Conservation (phyloP, 106 monocot species). For the Triglochin maritima region DNA sequence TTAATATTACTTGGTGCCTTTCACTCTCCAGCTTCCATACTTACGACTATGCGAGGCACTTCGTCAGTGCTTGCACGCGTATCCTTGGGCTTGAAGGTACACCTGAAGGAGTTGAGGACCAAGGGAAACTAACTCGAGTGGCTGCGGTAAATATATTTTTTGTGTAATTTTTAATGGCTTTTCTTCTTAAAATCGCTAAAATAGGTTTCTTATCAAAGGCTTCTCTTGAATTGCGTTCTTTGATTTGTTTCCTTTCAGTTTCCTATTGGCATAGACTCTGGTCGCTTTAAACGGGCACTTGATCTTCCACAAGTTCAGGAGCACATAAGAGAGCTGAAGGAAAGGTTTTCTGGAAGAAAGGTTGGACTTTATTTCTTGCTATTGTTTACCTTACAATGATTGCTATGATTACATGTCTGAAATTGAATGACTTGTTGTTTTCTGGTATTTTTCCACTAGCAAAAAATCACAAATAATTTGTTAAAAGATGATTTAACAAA, state of each 20-base stretch:
- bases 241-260: slow-evolving; percentile 40
- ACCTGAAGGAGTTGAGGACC: slow-evolving; percentile 97
- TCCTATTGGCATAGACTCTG: slow-evolving; percentile 94
- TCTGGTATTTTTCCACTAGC: too few species aligned
- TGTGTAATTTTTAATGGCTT: not conserved
- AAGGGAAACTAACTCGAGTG: slow-evolving; percentile 89
- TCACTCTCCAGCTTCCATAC: slow-evolving; percentile 70
- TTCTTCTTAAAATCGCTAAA: too few species aligned
- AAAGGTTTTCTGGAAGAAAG: slow-evolving; percentile 90
- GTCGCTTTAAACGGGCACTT: slow-evolving; percentile 78
- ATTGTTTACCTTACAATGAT: not conserved
- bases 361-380: slow-evolving; percentile 17
- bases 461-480: too few species aligned
- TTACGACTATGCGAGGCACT: slow-evolving; percentile 99
- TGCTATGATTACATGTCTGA: too few species aligned
- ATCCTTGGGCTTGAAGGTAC: slow-evolving; percentile 98
- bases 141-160: slow-evolving; percentile 53
- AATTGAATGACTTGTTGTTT: too few species aligned
- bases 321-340: slow-evolving; percentile 65
- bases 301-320: slow-evolving; percentile 81
- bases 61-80: slow-evolving; percentile 96
- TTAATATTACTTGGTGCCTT: too few species aligned
- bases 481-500: too few species aligned
- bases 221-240: not conserved
- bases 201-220: not conserved